These are phyloP conservation scores for Populus simonii DNA, from an alignment of 345 rosid species.

Conservation along the genomic window DNA sequence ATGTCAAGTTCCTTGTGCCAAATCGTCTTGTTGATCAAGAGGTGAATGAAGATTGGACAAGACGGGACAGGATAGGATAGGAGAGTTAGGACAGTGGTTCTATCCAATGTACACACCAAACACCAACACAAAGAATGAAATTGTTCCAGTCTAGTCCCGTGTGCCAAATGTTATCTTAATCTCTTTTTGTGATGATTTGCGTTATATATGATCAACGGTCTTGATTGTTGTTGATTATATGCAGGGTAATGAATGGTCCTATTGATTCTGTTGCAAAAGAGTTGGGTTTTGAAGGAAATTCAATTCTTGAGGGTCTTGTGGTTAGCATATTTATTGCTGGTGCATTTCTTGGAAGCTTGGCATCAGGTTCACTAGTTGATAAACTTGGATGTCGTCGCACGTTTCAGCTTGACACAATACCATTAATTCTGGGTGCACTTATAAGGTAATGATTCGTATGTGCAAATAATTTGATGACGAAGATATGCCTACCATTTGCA, in stretches of 20 bases:
- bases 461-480: not conserved
- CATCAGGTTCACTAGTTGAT: slow-evolving; percentile 55
- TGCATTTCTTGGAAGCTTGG: slow-evolving; percentile 71
- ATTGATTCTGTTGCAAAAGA: slow-evolving; percentile 65
- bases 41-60: too few species aligned
- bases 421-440: slow-evolving; percentile 64
- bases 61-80: too few species aligned
- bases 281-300: slow-evolving; percentile 68
- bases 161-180: too few species aligned
- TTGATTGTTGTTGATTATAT: slow-evolving; percentile 1
- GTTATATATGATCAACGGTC: too few species aligned
- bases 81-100: too few species aligned
- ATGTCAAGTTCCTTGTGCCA: too few species aligned
- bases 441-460: slow-evolving; percentile 40
- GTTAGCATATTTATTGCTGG: slow-evolving; percentile 82
- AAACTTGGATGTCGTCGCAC: slow-evolving; percentile 67
- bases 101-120: too few species aligned
- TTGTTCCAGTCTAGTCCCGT: too few species aligned
- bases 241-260: slow-evolving; percentile 86
- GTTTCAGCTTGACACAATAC: slow-evolving; percentile 56
- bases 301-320: slow-evolving; percentile 70
- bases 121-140: too few species aligned
- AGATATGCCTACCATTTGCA: not conserved
- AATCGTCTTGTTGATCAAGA: not conserved
- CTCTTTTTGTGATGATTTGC: too few species aligned